These are phyloP conservation scores for Amanita jacksonii DNA, from an alignment of 768 basidiomycete genomes.

Conservation along the genomic window DNA sequence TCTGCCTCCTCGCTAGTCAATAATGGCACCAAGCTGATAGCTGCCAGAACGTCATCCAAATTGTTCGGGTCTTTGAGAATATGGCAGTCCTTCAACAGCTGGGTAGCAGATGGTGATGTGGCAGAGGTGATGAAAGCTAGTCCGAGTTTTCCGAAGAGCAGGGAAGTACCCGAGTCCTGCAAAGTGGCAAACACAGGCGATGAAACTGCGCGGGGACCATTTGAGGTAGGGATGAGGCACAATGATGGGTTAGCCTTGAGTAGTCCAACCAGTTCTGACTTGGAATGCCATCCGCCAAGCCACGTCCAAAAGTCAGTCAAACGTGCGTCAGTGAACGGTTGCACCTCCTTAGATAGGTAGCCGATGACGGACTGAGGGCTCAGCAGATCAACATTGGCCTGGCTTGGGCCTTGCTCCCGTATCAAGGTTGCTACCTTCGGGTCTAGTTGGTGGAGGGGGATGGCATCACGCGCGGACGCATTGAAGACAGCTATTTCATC, in stretches of 20 bases:
- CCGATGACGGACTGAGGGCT: constrained; percentile 16
- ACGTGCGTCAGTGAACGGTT: constrained; percentile 20
- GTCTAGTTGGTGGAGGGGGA: constrained; percentile 22
- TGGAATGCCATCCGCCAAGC: constrained; percentile 20
- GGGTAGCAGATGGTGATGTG: constrained; percentile 14
- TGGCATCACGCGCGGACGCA: constrained; percentile 11
- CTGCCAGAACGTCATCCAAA: neutral
- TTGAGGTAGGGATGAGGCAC: constrained; percentile 25
- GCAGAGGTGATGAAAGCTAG: constrained; percentile 25
- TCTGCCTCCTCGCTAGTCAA: constrained; percentile 1
- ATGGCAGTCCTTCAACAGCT: constrained; percentile 12
- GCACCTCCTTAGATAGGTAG: constrained; percentile 12
- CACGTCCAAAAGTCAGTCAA: constrained; percentile 36
- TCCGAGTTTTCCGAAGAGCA: constrained; percentile 19
- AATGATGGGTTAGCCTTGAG: constrained; percentile 5
- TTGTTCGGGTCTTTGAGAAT: constrained; percentile 11
- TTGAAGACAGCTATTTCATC: constrained; percentile 21
- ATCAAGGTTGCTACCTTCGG: constrained; percentile 15
- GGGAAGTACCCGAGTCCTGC: constrained; percentile 14
- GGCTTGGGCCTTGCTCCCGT: constrained; percentile 13
- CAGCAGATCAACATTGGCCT: constrained; percentile 25
- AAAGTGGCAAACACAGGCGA: constrained; percentile 20
- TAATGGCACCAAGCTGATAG: neutral
- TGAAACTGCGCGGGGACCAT: constrained; percentile 18
- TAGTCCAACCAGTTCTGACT: neutral